Base-by-base conservation (phyloP, 225 moss, liverwort and hornwort species). In the Antitrichia curtipendula region DNA sequence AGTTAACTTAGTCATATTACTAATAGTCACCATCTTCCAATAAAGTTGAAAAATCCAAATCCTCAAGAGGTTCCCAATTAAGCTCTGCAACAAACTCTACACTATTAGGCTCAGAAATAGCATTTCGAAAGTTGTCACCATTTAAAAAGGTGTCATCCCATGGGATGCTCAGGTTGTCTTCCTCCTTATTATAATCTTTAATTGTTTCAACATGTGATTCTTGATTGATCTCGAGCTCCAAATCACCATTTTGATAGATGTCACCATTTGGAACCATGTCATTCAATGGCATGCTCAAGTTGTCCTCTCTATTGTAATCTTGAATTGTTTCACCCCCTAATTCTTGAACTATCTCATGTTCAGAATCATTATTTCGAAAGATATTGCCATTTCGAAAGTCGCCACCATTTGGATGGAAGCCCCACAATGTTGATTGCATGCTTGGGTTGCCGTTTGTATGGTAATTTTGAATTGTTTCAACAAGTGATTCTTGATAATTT, bases 51-150 rank as follows among this genome's bases (percentile, higher is more conserved):
- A 49, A 49, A 49, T 49, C 4, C 49, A 43, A 2, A 16, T 5
- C 13, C 0, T 50, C 17, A 20, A 2, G 0, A 50, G 13, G 1
- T 36, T 53, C n/a, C n/a, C n/a, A n/a, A n/a, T n/a, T n/a, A n/a
- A n/a, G 1, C 4, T 9, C 3, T 16, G 13, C 1, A 75, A 13
- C 50, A 34, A 13, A 6, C 3, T 31, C 2, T 12, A 0, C 0
- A 4, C 2, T 49, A 12, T 31, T 0, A 0, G 0, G 1, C 19
- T 74, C 4, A 12, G 0, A 20, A 74, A 31, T n/a, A n/a, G n/a
- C n/a, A n/a, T n/a, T n/a, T n/a, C n/a, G n/a, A n/a, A n/a, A n/a
- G n/a, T n/a, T n/a, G n/a, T n/a, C 49, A 29, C 18, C 47, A 47
- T 47, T 70, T 70, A 4, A 2, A 25, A 25, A 8, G 25, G 5